phyloP scores from a whole-genome alignment of 257 asterid species.

The Mentha longifolia region DNA sequence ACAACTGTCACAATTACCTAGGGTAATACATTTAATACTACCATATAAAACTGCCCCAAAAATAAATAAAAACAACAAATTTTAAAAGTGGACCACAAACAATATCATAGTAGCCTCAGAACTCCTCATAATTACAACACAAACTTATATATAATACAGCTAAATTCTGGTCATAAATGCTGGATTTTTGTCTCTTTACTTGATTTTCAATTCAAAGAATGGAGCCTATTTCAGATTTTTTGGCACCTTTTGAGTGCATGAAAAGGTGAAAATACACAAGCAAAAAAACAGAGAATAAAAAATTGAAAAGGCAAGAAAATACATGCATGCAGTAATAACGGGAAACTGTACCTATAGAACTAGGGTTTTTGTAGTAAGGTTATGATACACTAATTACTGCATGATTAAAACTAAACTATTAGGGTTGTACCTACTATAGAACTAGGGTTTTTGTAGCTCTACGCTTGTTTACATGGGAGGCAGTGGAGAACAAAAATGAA shows the following conservation, averaged over 20 bases:
- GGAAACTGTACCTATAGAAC: no score
- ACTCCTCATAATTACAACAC: constrained; percentile 10
- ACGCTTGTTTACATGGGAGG: background rate
- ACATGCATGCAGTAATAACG: constrained; percentile 22
- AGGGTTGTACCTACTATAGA: no score
- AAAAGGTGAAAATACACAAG: background rate
- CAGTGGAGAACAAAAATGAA: background rate
- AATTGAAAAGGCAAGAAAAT: background rate
- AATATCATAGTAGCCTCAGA: constrained; percentile 29
- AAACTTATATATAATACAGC: constrained; percentile 6
- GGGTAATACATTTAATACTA: background rate
- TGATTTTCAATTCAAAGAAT: constrained; percentile 13
- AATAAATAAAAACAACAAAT: constrained; percentile 1
- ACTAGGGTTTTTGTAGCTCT: background rate
- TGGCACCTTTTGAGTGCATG: constrained; percentile 33
- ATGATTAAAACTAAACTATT: no score
- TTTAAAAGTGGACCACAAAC: constrained; percentile 38
- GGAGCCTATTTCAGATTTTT: background rate
- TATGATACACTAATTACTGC: background rate
- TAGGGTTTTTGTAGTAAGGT: no score
- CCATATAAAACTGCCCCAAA: background rate
- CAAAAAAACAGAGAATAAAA: background rate
- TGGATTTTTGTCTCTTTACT: constrained; percentile 27
- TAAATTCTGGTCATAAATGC: constrained; percentile 34
- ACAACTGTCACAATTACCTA: constrained; percentile 36